Base-by-base conservation (phyloP, 1,284 basidiomycete genomes). In the Trametes hirsuta region DNA sequence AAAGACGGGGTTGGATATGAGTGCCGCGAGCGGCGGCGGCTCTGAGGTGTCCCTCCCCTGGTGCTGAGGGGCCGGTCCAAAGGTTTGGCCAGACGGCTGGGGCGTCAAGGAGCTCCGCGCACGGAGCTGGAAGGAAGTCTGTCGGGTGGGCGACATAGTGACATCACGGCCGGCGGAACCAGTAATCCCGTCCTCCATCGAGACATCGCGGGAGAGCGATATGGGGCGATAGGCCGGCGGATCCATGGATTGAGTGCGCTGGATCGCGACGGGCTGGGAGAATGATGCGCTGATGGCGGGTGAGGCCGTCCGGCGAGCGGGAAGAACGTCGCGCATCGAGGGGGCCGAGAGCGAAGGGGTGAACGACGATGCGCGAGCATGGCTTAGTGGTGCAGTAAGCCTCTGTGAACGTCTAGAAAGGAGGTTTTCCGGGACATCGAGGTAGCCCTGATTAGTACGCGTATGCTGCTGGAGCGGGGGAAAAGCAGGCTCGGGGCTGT, bases 41-140 rank as follows among this genome's bases (percentile, higher is more conserved):
- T 89, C 88, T 15, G 87, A 87, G 39, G 73, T 71, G 63, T 80
- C 76, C 46, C 79, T 77, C 53, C 77, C 77, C n/a, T 75, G 73
- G 50, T 74, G 75, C 46, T 66, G 66, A 9, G 69, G 68, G 24
- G 59, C 63, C 3, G 75, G 75, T 37, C 88, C 86, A 63, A 87
- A 84, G 10, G 72, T 74, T 36, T 74, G 68, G 30, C 78, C 79
- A n/a, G 77, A 76, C 14, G 85, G 85, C 68, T 87, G 85, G 6
- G 90, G 90, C 4, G 88, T 90, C 62, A 88, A 74, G 12, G 87
- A 86, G 25, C 81, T 80, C 63, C 87, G 85, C 76, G 88, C 77
- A 37, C 83, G 83, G n/a, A 69, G 54, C 39, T 64, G 62, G 69
- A 89, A 84, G 36, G 79, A 80, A 21, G 81, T 78, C 10, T 55